Evolutionary conservation across 192 early-diverging fungal genomes (phyloP).

Genomic region (Phycomyces nitens): DNA sequence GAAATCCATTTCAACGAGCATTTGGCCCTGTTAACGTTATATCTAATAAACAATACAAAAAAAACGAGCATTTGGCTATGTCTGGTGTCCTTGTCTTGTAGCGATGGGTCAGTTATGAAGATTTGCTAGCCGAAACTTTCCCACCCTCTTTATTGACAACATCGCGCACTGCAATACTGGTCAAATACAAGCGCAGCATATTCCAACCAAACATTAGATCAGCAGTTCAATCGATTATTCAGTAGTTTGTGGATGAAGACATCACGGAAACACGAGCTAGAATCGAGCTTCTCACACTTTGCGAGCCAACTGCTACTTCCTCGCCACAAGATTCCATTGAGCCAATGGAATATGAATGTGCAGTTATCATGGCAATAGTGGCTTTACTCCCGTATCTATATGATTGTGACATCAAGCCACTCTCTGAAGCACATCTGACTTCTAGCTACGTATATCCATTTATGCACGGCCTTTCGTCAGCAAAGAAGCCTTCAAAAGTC

Average conservation of each 20-base stretch:
- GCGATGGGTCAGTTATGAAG: neutral
- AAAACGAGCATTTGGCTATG: constrained; percentile 4
- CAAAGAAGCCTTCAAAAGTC: constrained; percentile 13
- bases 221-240: constrained; percentile 8
- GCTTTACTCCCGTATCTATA: constrained; percentile 16
- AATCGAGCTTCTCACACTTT: constrained; percentile 13
- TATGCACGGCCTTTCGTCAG: constrained; percentile 9
- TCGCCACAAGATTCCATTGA: constrained; percentile 13
- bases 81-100: constrained; percentile 2
- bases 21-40: neutral
- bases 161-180: constrained; percentile 5
- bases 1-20: constrained; percentile 2
- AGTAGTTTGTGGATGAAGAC: constrained; percentile 13
- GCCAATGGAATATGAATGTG: constrained; percentile 12
- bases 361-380: constrained; percentile 7
- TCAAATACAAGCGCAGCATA: neutral
- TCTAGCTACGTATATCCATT: neutral
- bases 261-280: constrained; percentile 13
- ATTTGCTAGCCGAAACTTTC: constrained; percentile 9
- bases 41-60: too few relatives aligned
- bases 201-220: constrained; percentile 8
- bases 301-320: constrained; percentile 7
- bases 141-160: constrained; percentile 10
- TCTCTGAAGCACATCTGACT: constrained; percentile 19
- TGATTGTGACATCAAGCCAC: constrained; percentile 14